Conservation (phyloP, 495 filamentous ascomycete genomes). For the Jackrogersella minutella region DNA sequence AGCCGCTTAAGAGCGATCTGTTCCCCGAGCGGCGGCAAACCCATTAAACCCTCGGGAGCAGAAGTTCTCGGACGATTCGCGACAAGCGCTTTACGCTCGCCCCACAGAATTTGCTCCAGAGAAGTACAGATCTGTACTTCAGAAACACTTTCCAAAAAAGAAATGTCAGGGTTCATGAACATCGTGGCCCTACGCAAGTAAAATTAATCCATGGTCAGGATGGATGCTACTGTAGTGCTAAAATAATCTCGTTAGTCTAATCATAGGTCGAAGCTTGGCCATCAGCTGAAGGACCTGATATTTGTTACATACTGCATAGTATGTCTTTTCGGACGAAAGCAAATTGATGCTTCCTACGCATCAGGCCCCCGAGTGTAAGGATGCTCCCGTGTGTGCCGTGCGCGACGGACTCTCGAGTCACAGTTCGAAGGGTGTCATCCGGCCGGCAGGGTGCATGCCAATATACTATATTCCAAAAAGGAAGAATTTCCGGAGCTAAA, state of each 20-base stretch:
- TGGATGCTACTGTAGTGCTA: not conserved
- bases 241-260: conserved; percentile 19
- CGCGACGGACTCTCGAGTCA: conserved; percentile 29
- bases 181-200: not conserved
- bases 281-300: conserved; percentile 5
- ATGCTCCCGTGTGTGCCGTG: conserved; percentile 37
- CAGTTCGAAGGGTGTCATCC: conserved; percentile 34
- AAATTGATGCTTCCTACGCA: conserved; percentile 31
- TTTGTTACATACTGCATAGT: conserved; percentile 5
- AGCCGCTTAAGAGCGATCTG: conserved; percentile 41
- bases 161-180: conserved; percentile 11
- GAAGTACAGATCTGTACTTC: conserved; percentile 21
- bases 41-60: conserved; percentile 13
- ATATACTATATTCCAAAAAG: conserved; percentile 40
- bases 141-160: conserved; percentile 30
- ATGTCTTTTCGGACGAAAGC: conserved; percentile 30
- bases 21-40: conserved; percentile 42
- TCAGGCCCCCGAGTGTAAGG: conserved; percentile 29
- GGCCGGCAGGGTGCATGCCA: conserved; percentile 40
- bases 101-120: conserved; percentile 25
- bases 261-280: conserved; percentile 6
- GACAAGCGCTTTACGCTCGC: conserved; percentile 44
- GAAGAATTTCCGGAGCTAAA: conserved; percentile 41
- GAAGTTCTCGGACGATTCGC: conserved; percentile 33
- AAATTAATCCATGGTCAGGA: conserved; percentile 12